phyloP scores from a whole-genome alignment of 495 filamentous ascomycete genomes.

The Durotheca rogersii region DNA sequence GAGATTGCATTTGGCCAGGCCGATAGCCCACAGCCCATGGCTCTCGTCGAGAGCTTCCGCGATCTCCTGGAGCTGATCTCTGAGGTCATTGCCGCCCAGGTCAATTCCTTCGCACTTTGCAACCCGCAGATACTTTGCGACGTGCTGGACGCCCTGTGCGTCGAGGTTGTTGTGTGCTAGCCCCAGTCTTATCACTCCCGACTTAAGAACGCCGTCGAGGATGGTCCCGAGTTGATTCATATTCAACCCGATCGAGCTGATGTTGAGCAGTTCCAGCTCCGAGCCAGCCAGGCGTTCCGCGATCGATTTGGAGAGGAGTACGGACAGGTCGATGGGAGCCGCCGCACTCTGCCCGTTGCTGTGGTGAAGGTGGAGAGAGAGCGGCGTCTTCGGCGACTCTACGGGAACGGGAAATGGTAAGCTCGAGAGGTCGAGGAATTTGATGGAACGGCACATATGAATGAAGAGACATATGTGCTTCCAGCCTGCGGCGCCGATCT shows the following conservation, averaged over 20 bases:
- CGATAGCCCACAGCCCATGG: constrained; percentile 74
- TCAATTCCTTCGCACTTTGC: constrained; percentile 86
- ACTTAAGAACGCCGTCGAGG: constrained; percentile 71
- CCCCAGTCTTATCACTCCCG: constrained; percentile 73
- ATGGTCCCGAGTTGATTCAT: constrained; percentile 69
- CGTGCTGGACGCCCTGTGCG: constrained; percentile 68
- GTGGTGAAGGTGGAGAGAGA: constrained; percentile 23
- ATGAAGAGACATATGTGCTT: constrained; percentile 86
- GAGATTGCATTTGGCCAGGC: constrained; percentile 84
- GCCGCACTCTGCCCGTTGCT: constrained; percentile 12
- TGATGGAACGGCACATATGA: constrained; percentile 82
- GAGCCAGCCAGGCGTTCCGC: constrained; percentile 71
- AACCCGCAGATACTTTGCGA: constrained; percentile 69
- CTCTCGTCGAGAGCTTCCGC: constrained; percentile 61
- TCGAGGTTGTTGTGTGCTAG: constrained; percentile 79
- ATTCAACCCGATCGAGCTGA: constrained; percentile 74
- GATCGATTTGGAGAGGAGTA: constrained; percentile 70
- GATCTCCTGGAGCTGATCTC: constrained; percentile 68
- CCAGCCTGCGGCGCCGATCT: constrained; percentile 86
- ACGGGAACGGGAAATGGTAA: constrained; percentile 69
- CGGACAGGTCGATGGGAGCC: constrained; percentile 34
- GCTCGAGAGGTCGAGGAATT: constrained; percentile 81
- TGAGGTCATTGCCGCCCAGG: constrained; percentile 82
- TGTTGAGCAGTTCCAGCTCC: constrained; percentile 77
- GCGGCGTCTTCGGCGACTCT: constrained; percentile 27